Evolutionary conservation across 495 filamentous ascomycete species (phyloP), one percentile per base, ranked within the genome.

Genomic region (Podospora anserina): DNA sequence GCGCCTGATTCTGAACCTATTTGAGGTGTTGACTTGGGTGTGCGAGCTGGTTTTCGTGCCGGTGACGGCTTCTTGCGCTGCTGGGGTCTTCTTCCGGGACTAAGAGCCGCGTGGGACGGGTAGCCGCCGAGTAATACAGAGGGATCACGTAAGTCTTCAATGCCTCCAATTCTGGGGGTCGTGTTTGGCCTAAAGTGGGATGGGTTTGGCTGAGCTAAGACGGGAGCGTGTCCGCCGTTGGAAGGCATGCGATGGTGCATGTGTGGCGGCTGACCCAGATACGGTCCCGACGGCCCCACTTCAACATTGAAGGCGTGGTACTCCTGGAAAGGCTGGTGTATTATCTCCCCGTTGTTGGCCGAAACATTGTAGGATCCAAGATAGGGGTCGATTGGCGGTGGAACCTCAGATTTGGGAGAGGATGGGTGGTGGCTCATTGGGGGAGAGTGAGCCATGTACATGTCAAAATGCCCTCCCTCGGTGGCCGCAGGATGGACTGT

Each of bases 281-380:
- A 72, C 3, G 53, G 32, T 1, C 56, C 61, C 0, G 61, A 19
- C 13, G 67, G 62, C 7, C 68, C 68, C 6, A 76, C 64, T 9
- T 72, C 64, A 11, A 71, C 71, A 61, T 44, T 62, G 56, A 71
- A 74, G 0, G 61, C 63, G 56, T 69, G 55, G 68, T 76, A 76
- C 18, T 74, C 69, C 5, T 58, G 64, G 30, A 74, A 69, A 15
- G 67, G n/a, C 60, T 75, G 76, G 54, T 74, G 75, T n/a, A 71
- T 65, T 16, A 74, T 64, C 44, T 78, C 75, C 26, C 63, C 60
- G 0, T 73, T 72, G 49, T 70, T 68, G 7, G 32, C 63, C 1
- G 78, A 79, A 7, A 79, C 78, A 19, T 72, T 72, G 28, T 70
- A 77, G 18, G 70, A 68, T 18, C 76, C 76, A 2, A 79, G 70